Percentiles rank a stretch among this genome's conserved stretches.
Conservation (phyloP, 176 grass and related monocot genomes). For the Puccinellia tenuiflora region DNA sequence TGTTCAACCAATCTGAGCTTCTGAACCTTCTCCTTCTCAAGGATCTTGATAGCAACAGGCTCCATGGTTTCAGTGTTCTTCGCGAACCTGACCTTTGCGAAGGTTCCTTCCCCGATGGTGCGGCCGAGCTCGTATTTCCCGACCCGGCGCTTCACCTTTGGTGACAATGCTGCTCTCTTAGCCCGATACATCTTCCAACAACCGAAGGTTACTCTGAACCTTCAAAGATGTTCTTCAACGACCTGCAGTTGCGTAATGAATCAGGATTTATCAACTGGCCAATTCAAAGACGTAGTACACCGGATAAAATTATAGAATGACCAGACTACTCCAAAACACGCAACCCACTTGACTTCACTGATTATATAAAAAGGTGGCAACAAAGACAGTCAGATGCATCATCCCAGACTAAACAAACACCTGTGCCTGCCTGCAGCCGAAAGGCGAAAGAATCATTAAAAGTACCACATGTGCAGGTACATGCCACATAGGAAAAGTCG, state of each 20-base stretch:
- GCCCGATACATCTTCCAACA: slow-evolving; percentile 56
- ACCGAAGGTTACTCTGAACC: slow-evolving; percentile 25
- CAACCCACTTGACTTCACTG: neutral
- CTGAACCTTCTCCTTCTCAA: slow-evolving; percentile 94
- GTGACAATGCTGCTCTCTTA: slow-evolving; percentile 60
- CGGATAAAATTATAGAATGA: slow-evolving; percentile 37
- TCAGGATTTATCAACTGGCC: neutral
- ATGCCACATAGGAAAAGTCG: slow-evolving; percentile 2
- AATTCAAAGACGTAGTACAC: slow-evolving; percentile 1
- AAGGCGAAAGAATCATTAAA: too few species aligned
- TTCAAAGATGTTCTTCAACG: slow-evolving; percentile 15
- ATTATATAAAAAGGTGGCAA: slow-evolving; percentile 22
- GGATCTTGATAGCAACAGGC: slow-evolving; percentile 93
- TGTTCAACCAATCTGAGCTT: slow-evolving; percentile 90
- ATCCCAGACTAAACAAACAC: neutral
- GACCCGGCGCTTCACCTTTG: slow-evolving; percentile 83
- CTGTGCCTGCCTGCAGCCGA: too few species aligned
- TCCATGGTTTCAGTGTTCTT: slow-evolving; percentile 76
- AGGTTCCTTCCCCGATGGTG: slow-evolving; percentile 90
- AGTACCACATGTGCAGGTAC: neutral
- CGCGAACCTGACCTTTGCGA: slow-evolving; percentile 90
- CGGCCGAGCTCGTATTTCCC: slow-evolving; percentile 94
- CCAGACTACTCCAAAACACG: neutral
- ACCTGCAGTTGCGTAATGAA: slow-evolving; percentile 18
- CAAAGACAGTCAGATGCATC: neutral